phyloP scores from a whole-genome alignment of 768 basidiomycete genomes.

The Russula lepida region DNA sequence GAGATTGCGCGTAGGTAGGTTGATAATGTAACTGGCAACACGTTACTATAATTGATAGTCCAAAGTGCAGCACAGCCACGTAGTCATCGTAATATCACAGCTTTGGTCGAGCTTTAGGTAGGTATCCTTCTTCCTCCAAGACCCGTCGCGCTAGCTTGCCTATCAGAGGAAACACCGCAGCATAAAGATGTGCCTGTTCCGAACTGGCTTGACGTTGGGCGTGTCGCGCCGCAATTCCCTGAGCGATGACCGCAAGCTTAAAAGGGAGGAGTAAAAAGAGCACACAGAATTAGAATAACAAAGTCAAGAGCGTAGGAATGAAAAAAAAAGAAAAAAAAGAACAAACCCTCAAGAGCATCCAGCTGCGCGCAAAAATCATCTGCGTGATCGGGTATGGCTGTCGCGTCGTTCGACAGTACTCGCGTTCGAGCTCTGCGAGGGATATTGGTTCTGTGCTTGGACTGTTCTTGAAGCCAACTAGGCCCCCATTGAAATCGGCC shows the following conservation, averaged over 20 bases:
- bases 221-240: slow-evolving; percentile 84
- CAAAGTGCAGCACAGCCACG: background rate
- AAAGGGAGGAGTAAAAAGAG: background rate
- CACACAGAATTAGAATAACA: no score
- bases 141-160: slow-evolving; percentile 55
- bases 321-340: background rate
- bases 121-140: slow-evolving; percentile 45
- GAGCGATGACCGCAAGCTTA: slow-evolving; percentile 71
- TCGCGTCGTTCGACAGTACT: slow-evolving; percentile 62
- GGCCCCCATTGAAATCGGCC: slow-evolving; percentile 29
- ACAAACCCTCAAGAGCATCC: slow-evolving; percentile 75
- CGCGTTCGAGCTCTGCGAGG: slow-evolving; percentile 67
- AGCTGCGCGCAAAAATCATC: slow-evolving; percentile 75
- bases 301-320: no score
- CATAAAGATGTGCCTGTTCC: slow-evolving; percentile 51
- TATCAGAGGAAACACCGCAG: slow-evolving; percentile 45
- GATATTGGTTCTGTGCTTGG: slow-evolving; percentile 49
- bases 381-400: slow-evolving; percentile 68
- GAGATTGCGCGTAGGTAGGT: no score
- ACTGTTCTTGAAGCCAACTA: slow-evolving; percentile 47
- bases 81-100: slow-evolving; percentile 21
- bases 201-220: slow-evolving; percentile 87
- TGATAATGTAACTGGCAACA: no score
- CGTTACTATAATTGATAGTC: no score
- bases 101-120: slow-evolving; percentile 24